Base-by-base conservation (phyloP, 257 asterid species). In the Misopates orontium region DNA sequence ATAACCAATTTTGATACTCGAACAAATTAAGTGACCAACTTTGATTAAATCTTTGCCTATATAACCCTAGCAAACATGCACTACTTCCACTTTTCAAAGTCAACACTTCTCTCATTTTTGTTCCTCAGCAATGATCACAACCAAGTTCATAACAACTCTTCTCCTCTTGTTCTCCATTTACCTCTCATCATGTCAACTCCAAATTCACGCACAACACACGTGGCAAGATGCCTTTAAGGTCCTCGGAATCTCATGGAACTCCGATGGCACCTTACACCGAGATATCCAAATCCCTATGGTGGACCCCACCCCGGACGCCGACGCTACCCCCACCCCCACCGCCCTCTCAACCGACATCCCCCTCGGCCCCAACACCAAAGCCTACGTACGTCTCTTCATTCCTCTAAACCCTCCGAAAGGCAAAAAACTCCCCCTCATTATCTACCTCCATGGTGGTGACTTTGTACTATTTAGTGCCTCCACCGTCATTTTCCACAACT, bases 361-460 rank as follows among this genome's bases (percentile, higher is more conserved):
- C 7, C 4, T 66, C 47, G 14, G 54, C 25, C 1, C 50, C 0
- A 9, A 2, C 10, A 45, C 53, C 11, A 54, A 54, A 25, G 70
- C 63, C 58, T 54, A 24, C 52, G 8, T 67, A 10, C 75, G 79
- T 14, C 64, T 74, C 68, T 74, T 56, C 45, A 51, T 31, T 4
- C 79, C 79, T 14, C 21, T 69, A 11, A 28, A 41, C 55, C 64
- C 59, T 0, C 72, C 79, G 0, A 69, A 52, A 13, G 2, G 13
- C 64, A 17, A n/a, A 1, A 79, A 75, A 17, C 58, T 79, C 22
- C 83, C 80, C 45, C 66, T 79, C 14, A 60, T 79, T 17, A 39
- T 79, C 66, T 71, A 71, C 72, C 31, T 72, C 25, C 83, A 79
- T 8, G 83, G 83, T 0, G 83, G 83, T 36, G 83, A 77, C 13